phyloP scores from a whole-genome alignment of 1,284 basidiomycete genomes.

The Cutaneotrichosporon sp. region DNA sequence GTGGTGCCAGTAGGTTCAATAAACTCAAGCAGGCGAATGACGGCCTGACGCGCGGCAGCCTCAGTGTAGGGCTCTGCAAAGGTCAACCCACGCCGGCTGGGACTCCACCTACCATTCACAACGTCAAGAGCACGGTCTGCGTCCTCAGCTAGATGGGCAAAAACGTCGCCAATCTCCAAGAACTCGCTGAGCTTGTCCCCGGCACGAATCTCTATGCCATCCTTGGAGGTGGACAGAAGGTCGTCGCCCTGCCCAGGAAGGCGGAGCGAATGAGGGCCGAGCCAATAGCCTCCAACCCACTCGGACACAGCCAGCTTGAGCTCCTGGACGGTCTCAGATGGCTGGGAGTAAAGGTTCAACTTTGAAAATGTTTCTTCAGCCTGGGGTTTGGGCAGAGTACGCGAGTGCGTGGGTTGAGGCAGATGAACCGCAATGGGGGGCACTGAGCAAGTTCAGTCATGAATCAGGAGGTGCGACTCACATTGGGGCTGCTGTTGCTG shows the following conservation, averaged over 20 bases:
- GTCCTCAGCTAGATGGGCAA: slow-evolving; percentile 36
- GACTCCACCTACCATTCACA: slow-evolving; percentile 38
- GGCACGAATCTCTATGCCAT: slow-evolving; percentile 40
- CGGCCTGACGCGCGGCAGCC: slow-evolving; percentile 50
- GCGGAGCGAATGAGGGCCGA: slow-evolving; percentile 48
- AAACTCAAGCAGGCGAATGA: slow-evolving; percentile 52
- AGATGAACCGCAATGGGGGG: slow-evolving; percentile 41
- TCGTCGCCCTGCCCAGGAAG: slow-evolving; percentile 25
- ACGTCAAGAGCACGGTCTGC: slow-evolving; percentile 42
- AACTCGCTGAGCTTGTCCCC: slow-evolving; percentile 48
- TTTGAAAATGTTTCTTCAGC: slow-evolving; percentile 27
- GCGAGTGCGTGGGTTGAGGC: slow-evolving; percentile 37
- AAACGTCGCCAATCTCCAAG: slow-evolving; percentile 48
- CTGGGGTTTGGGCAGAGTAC: slow-evolving; percentile 38
- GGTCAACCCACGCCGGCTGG: not conserved
- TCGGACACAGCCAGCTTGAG: slow-evolving; percentile 47
- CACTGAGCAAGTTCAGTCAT: slow-evolving; percentile 13
- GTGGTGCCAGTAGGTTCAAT: slow-evolving; percentile 47
- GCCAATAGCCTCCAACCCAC: slow-evolving; percentile 49
- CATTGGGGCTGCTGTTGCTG: slow-evolving; percentile 6
- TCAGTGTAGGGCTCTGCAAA: slow-evolving; percentile 52
- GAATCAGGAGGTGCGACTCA: not conserved
- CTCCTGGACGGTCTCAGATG: slow-evolving; percentile 47
- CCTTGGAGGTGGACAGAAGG: slow-evolving; percentile 32
- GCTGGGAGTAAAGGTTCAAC: slow-evolving; percentile 40